These are phyloP conservation scores for Phoma herbarum DNA, from an alignment of 2,329 filamentous ascomycete genomes.

Conservation along the genomic window DNA sequence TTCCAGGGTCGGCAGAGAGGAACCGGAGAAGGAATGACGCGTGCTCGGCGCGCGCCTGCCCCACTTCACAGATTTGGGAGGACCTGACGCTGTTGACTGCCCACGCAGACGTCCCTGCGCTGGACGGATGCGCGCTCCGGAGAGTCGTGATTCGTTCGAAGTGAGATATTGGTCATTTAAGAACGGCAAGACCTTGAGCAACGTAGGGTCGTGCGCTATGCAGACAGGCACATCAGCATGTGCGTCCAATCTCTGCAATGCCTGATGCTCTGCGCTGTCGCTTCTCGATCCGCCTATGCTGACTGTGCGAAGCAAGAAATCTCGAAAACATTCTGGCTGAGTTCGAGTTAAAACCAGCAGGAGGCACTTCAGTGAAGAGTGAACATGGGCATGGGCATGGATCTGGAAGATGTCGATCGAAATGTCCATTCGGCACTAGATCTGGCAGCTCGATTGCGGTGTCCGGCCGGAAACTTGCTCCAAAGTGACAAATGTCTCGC, in stretches of 20 bases:
- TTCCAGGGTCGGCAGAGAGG: not conserved
- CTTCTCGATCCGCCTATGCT: not conserved
- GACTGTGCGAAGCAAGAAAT: not conserved
- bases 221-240: not conserved
- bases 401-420: not conserved
- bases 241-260: not conserved
- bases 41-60: not conserved
- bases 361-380: not conserved
- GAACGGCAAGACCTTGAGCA: not conserved
- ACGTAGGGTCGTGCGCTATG: not conserved
- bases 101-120: not conserved
- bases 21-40: not conserved
- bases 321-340: not conserved
- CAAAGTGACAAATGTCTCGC: constrained; percentile 31
- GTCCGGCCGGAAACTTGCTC: constrained; percentile 29
- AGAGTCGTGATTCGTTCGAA: not conserved
- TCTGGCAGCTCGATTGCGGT: not conserved
- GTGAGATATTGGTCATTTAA: not conserved
- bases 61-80: not conserved
- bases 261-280: not conserved
- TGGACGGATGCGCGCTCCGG: not conserved
- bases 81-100: not conserved
- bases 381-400: not conserved
- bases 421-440: not conserved
- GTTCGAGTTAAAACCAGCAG: not conserved